These are phyloP conservation scores for Amanita exitialis DNA, from an alignment of 768 basidiomycete species.

Conservation along the genomic window DNA sequence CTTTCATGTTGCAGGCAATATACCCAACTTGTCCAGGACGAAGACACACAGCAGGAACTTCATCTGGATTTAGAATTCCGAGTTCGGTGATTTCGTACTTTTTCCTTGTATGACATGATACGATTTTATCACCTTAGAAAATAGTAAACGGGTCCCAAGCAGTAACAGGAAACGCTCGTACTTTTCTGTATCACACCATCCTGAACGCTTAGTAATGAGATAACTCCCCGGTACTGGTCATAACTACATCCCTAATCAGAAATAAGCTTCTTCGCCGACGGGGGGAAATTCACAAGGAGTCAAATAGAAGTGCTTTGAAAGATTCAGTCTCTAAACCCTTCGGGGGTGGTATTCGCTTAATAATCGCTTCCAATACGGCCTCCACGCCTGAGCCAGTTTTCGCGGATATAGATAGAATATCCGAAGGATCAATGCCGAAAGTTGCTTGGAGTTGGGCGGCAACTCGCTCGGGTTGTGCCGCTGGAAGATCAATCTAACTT, in stretches of 20 bases:
- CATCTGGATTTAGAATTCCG: slow-evolving; percentile 86
- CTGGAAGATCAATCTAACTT: slow-evolving; percentile 81
- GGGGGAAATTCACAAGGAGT: slow-evolving; percentile 59
- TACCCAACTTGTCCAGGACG: slow-evolving; percentile 81
- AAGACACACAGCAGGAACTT: slow-evolving; percentile 59
- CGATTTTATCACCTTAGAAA: slow-evolving; percentile 78
- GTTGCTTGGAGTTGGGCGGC: slow-evolving; percentile 73
- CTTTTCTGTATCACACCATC: slow-evolving; percentile 79
- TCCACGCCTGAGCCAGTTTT: slow-evolving; percentile 87
- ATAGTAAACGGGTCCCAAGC: background rate
- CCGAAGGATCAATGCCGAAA: slow-evolving; percentile 67
- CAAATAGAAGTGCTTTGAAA: slow-evolving; percentile 84
- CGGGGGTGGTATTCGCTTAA: slow-evolving; percentile 82
- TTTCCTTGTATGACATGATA: slow-evolving; percentile 75
- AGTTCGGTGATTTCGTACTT: slow-evolving; percentile 85
- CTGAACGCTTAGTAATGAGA: slow-evolving; percentile 79
- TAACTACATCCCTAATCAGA: slow-evolving; percentile 42
- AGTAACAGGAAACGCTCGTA: slow-evolving; percentile 15
- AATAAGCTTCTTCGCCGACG: background rate
- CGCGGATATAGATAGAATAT: slow-evolving; percentile 78
- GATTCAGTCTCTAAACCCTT: slow-evolving; percentile 37
- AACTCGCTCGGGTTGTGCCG: slow-evolving; percentile 75
- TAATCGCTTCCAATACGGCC: slow-evolving; percentile 65
- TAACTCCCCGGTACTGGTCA: slow-evolving; percentile 93
- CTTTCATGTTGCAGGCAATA: slow-evolving; percentile 96